Percentiles rank a stretch among this genome's conserved stretches.
Conservation (phyloP, 2,329 filamentous ascomycete species). For the Diaporthe sp. region DNA sequence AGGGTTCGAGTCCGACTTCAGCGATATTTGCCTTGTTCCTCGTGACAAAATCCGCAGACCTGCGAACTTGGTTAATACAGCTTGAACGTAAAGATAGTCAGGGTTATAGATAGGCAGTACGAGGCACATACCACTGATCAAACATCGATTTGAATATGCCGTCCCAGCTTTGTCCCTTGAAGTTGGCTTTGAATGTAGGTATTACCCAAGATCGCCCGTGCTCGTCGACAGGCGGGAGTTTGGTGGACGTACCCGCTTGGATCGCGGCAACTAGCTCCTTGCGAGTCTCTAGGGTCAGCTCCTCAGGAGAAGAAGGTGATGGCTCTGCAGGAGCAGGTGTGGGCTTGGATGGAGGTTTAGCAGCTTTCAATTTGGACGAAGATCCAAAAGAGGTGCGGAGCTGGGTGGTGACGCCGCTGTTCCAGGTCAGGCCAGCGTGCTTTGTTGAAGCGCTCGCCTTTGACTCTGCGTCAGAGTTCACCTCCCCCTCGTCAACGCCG, state of each 20-base stretch:
- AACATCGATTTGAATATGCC: constrained; percentile 35
- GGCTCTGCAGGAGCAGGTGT: not conserved
- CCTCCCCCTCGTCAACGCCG: constrained; percentile 32
- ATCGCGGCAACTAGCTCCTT: constrained; percentile 25
- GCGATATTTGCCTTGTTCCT: constrained; percentile 26
- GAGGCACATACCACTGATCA: constrained; percentile 24
- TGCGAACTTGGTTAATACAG: not conserved
- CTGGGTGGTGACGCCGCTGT: constrained; percentile 43
- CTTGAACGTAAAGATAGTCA: not conserved
- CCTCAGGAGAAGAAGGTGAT: not conserved
- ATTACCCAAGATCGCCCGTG: constrained; percentile 17
- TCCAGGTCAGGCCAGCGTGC: constrained; percentile 41
- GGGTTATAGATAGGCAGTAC: not conserved
- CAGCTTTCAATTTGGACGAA: not conserved
- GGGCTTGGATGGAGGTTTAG: not conserved
- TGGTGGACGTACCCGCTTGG: not conserved
- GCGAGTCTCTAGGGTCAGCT: constrained; percentile 29
- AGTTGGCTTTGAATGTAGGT: constrained; percentile 31
- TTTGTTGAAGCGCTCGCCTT: constrained; percentile 32
- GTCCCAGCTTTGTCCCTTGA: constrained; percentile 35
- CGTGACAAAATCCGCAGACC: constrained; percentile 28
- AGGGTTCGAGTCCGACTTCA: constrained; percentile 28
- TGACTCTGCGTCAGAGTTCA: constrained; percentile 10
- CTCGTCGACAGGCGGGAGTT: not conserved
- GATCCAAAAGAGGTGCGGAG: constrained; percentile 38